These are phyloP conservation scores for Populus tomentosa DNA, from an alignment of 441 rosid species.

Conservation along the genomic window DNA sequence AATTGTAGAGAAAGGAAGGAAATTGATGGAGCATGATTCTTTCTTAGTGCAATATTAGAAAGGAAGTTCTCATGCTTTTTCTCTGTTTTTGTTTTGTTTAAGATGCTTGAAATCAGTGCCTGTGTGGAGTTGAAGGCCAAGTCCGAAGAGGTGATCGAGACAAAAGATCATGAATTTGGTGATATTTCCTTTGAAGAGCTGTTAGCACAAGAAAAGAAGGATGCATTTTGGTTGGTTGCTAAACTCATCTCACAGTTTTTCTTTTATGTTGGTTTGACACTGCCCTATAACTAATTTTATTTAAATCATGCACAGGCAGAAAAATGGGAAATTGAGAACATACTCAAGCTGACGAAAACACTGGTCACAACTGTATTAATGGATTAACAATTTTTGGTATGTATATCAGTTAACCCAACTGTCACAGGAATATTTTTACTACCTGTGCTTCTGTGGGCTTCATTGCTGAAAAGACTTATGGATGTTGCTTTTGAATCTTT, in stretches of 20 bases:
- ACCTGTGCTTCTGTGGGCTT: conserved; percentile 14
- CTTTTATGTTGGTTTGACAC: neutral
- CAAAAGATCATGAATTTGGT: conserved; percentile 42
- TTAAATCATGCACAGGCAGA: conserved; percentile 47
- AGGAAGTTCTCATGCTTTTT: neutral
- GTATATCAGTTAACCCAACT: conserved; percentile 6
- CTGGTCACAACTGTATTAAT: neutral
- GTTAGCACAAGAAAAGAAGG: conserved; percentile 85
- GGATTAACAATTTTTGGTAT: conserved; percentile 7
- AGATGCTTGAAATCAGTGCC: conserved; percentile 76
- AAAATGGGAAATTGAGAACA: conserved; percentile 42
- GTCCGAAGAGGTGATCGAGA: conserved; percentile 33
- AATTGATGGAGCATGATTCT: neutral
- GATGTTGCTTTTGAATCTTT: neutral
- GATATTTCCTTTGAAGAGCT: conserved; percentile 88
- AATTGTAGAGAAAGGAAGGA: neutral
- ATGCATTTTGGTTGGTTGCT: conserved; percentile 69
- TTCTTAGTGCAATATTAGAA: neutral
- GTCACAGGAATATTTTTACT: conserved; percentile 6
- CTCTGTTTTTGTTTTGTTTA: neutral
- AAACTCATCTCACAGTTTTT: neutral
- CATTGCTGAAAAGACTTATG: conserved; percentile 4
- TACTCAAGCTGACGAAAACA: conserved; percentile 20
- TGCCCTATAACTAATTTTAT: neutral
- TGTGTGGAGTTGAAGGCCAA: conserved; percentile 57